A percentile compares a stretch with the other conserved stretches of the same genome.
Conservation (phyloP, 2,329 filamentous ascomycete species). For the Stachybotrys echinatus region DNA sequence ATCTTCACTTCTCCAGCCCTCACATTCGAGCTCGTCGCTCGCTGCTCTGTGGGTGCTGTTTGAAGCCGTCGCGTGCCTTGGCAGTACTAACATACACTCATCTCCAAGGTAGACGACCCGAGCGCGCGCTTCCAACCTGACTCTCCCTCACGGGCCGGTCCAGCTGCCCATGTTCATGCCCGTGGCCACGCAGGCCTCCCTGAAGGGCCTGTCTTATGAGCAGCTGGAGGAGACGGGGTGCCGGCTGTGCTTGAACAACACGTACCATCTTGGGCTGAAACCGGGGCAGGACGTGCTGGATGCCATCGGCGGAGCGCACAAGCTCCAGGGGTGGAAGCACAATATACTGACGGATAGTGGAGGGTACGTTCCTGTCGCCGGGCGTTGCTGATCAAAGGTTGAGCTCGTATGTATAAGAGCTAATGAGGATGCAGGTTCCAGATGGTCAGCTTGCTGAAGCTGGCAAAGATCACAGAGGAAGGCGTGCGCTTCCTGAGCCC, state of each 20-base stretch:
- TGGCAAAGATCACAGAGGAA: slow-evolving; percentile 91
- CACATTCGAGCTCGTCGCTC: slow-evolving; percentile 71
- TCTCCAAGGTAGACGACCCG: slow-evolving; percentile 77
- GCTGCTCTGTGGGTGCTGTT: slow-evolving; percentile 64
- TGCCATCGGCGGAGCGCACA: slow-evolving; percentile 85
- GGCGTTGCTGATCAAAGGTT: too few relatives aligned
- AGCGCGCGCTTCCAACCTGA: slow-evolving; percentile 82
- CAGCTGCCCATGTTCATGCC: slow-evolving; percentile 96
- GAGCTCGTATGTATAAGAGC: not conserved
- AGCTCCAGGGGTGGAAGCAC: slow-evolving; percentile 88
- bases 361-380: slow-evolving; percentile 57
- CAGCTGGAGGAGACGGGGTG: slow-evolving; percentile 89
- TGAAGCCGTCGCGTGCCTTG: slow-evolving; percentile 3
- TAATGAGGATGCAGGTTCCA: slow-evolving; percentile 64
- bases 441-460: slow-evolving; percentile 93
- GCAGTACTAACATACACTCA: slow-evolving; percentile 11
- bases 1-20: slow-evolving; percentile 60
- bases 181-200: slow-evolving; percentile 90
- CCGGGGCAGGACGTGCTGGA: slow-evolving; percentile 88
- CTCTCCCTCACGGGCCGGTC: slow-evolving; percentile 86
- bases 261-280: slow-evolving; percentile 92
- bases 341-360: slow-evolving; percentile 86
- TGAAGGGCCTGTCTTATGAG: slow-evolving; percentile 90
- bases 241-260: slow-evolving; percentile 92
- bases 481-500: slow-evolving; percentile 95